These are phyloP conservation scores for Brasenia schreberi DNA, from an alignment of 164 flowering plant species.

Conservation along the genomic window DNA sequence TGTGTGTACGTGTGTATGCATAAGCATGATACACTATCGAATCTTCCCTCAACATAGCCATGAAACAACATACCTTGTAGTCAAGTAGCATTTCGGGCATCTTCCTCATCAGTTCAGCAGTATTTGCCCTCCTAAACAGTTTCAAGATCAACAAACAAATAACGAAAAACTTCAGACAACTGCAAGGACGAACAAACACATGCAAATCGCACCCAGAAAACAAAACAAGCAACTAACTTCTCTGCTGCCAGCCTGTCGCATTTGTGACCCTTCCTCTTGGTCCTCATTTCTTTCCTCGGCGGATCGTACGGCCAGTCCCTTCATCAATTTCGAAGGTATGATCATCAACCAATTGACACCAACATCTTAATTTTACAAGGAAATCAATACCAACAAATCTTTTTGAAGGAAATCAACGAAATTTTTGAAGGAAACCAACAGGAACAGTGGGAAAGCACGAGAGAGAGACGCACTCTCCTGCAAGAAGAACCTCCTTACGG, in stretches of 20 bases:
- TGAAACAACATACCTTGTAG: conserved; percentile 24
- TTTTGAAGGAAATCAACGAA: background rate
- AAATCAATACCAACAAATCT: no score
- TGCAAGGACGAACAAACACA: background rate
- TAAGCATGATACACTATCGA: no score
- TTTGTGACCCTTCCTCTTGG: conserved; percentile 80
- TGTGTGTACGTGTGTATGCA: no score
- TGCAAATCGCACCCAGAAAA: background rate
- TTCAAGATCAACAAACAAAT: background rate
- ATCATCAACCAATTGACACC: background rate
- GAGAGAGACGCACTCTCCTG: conserved; percentile 26
- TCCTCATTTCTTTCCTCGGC: conserved; percentile 69
- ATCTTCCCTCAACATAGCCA: no score
- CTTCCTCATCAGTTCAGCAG: conserved; percentile 73
- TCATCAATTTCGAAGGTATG: background rate
- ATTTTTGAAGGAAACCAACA: background rate
- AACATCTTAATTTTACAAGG: background rate
- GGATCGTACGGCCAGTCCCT: conserved; percentile 88
- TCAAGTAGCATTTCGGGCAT: conserved; percentile 80
- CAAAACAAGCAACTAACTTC: conserved; percentile 19
- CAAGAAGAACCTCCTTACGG: conserved; percentile 75
- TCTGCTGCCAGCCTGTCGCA: conserved; percentile 72
- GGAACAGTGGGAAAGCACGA: background rate
- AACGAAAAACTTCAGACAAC: background rate
- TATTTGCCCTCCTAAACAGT: conserved; percentile 32